Percentiles rank a stretch among this genome's conserved stretches.
phyloP scores from a whole-genome alignment of 305 asterid species.

The Plantago coronopus region DNA sequence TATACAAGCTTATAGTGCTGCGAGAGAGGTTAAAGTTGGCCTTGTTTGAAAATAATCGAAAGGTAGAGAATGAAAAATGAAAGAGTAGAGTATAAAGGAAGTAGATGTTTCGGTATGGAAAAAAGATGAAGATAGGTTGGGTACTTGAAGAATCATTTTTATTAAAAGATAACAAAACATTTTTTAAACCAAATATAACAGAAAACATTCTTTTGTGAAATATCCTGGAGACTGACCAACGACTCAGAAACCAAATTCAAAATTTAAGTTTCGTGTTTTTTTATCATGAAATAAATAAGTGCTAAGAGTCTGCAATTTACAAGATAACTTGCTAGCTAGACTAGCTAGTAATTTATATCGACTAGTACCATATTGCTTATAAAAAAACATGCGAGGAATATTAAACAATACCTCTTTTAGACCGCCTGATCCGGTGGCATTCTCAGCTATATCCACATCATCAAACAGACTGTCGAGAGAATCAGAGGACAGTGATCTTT shows the following conservation, averaged over 20 bases:
- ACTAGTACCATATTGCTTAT: not conserved
- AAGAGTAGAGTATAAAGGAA: no score
- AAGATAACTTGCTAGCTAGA: slow-evolving; percentile 15
- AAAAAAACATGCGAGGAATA: not conserved
- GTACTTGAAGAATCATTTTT: no score
- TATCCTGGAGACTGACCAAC: not conserved
- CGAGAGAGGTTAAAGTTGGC: no score
- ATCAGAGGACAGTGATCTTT: slow-evolving; percentile 45
- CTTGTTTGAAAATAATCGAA: no score
- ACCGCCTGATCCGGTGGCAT: slow-evolving; percentile 24
- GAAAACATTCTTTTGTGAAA: not conserved
- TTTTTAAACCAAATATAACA: no score
- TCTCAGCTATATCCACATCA: slow-evolving; percentile 29
- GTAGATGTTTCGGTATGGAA: no score
- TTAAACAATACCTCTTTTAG: slow-evolving; percentile 52
- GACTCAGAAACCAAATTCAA: not conserved
- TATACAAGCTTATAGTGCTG: no score
- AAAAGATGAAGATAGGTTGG: no score
- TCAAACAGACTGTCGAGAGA: slow-evolving; percentile 45
- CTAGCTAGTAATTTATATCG: not conserved
- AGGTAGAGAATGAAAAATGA: no score
- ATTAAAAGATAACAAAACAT: no score
- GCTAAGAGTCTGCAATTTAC: not conserved
- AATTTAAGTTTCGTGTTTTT: not conserved
- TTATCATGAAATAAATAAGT: not conserved